Evolutionary conservation across 768 basidiomycete genomes (phyloP), one percentile per base, ranked within the genome.

Genomic region (Rhizopogon vesiculosus): DNA sequence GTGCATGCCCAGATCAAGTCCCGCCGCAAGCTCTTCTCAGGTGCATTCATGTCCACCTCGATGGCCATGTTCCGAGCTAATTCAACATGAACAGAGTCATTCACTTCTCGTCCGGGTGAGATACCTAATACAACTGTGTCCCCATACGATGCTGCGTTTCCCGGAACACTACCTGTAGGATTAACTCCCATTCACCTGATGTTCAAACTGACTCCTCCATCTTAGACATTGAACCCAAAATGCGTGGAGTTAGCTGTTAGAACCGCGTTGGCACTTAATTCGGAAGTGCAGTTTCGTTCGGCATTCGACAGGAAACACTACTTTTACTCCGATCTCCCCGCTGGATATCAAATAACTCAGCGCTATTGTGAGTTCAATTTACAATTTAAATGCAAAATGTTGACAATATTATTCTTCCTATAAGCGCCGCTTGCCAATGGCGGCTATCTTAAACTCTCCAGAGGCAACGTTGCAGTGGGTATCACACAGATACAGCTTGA

Each of bases 261-360:
- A 7, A 86, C 93, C 0, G 91, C 94, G 0, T 63, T 94, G 2
- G 94, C 94, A 5, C 77, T 98, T 22, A 71, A 80, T 35, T 76
- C 84, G 12, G 60, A 78, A 5, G 76, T 96, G 50, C 90, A 90
- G 59, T 60, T 61, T 0, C 76, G 79, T 18, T 96, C 93, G 0
- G 80, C 90, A 0, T 98, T 98, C 63, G 97, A 98, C 70, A 78
- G 97, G 61, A 99, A 99, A 67, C 97, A 98, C 68, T 99, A 99
- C 68, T 98, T 98, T 70, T 98, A 99, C 66, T 81, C 91, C 5
- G 97, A 98, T 69, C 79, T 97, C 38, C 94, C 97, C 0, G 79
- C 88, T 4, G 96, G 96, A 0, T 98, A 94, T 70, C 97, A 99
- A 72, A 96, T 99, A 59, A 99, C 95, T 0, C 95, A 98, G 67